Base-by-base conservation (phyloP, 306 rosid species). In the Vigna trinervia region DNA sequence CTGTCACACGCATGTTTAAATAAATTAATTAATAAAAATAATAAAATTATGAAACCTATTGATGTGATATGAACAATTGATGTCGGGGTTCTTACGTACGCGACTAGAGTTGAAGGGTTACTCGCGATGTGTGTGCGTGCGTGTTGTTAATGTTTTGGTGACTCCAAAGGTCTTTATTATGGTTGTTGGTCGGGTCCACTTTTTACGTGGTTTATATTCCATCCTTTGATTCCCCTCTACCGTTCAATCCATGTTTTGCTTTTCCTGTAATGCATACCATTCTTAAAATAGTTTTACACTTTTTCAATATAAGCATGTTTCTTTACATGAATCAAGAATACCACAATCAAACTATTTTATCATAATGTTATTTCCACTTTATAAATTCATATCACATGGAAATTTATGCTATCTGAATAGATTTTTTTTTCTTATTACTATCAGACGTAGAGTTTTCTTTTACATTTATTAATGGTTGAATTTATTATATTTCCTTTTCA, bases 1-100 rank as follows among this genome's bases (percentile, higher is more conserved):
- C 78, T 80, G 86, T 87, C 81, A 85, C 86, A 87, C 94, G 86
- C 82, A 72, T 85, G 83, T 82, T 61, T 81, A 45, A 80, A 51
- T 26, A 19, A 17, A 28, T 28, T 20, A 8, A 26, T 23, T 11
- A 23, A 26, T 22, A 22, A 2, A 65, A 15, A 23, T 6, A 62
- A 26, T 20, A 58, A 22, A 57, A 26, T 26, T 2, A 57, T 8
- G 51, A 50, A 51, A 70, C 9, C 62, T 53, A 12, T 36, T 79
- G 85, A 75, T 32, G 71, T 67, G 74, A 69, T 51, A 66, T 71
- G 74, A 64, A 56, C 75, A 62, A 14, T 28, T 17, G 12, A 34
- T 60, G 62, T 63, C 48, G 28, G 28, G 36, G 12, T 50, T 38
- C 63, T 61, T 46, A 80, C 84, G 65, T 54, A 26, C 81, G 72